A percentile compares a stretch with the other conserved stretches of the same genome.
Conservation (phyloP, 768 basidiomycete species). For the Plicaturopsis crispa region DNA sequence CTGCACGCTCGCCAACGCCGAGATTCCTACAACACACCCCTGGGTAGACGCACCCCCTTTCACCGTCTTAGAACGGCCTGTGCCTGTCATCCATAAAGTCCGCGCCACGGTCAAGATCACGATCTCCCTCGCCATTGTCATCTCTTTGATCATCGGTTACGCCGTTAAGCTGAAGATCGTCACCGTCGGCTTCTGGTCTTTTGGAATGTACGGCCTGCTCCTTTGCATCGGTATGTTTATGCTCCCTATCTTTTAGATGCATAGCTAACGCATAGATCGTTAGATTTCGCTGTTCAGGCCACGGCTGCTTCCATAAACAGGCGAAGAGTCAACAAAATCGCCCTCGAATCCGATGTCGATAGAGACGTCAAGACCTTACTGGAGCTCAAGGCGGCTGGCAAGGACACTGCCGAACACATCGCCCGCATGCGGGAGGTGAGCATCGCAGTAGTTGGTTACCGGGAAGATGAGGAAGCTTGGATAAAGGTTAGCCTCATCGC, state of each 20-base stretch:
- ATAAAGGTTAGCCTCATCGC: constrained; percentile 6
- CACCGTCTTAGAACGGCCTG: constrained; percentile 7
- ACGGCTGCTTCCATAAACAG: constrained; percentile 9
- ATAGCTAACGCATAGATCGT: neutral
- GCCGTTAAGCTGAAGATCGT: constrained; percentile 8
- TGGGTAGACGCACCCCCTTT: constrained; percentile 9
- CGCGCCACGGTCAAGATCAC: constrained; percentile 6
- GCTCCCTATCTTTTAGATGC: neutral
- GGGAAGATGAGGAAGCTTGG: constrained; percentile 10
- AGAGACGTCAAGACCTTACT: constrained; percentile 4
- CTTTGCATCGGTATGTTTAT: constrained; percentile 7
- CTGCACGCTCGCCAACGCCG: too few relatives aligned
- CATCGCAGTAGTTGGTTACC: constrained; percentile 11
- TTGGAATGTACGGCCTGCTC: constrained; percentile 10
- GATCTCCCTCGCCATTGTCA: constrained; percentile 4
- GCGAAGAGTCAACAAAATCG: constrained; percentile 7
- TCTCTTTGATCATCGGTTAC: constrained; percentile 6
- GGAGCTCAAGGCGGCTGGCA: neutral
- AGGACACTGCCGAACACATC: constrained; percentile 1
- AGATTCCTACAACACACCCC: too few relatives aligned
- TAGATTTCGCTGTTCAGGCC: constrained; percentile 9
- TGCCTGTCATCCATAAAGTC: constrained; percentile 1
- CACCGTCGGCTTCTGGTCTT: constrained; percentile 5
- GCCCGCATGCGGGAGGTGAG: constrained; percentile 10
- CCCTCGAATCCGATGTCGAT: constrained; percentile 5